These are phyloP conservation scores for Trichoderma guizhouense DNA, from an alignment of 2,329 filamentous ascomycete genomes.

Conservation along the genomic window DNA sequence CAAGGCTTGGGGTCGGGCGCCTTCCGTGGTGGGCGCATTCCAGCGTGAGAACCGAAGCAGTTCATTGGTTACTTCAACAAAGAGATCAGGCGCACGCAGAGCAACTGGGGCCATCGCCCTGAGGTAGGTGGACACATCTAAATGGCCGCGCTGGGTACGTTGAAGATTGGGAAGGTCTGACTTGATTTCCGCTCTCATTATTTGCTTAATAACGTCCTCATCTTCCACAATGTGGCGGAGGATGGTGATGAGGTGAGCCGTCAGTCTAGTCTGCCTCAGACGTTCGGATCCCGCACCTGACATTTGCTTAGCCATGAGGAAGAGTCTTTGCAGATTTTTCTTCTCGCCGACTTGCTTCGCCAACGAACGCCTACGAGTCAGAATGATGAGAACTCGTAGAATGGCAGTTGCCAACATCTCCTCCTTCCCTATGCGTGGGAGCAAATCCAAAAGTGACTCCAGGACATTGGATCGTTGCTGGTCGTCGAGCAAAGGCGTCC, in stretches of 20 bases:
- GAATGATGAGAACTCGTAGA: conserved; percentile 77
- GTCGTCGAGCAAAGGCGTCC: conserved; percentile 52
- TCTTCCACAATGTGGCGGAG: conserved; percentile 93
- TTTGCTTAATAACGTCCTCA: conserved; percentile 81
- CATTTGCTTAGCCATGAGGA: conserved; percentile 93
- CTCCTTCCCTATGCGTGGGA: conserved; percentile 85
- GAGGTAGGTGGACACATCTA: conserved; percentile 71
- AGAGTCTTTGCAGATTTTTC: conserved; percentile 82
- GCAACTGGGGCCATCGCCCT: conserved; percentile 75
- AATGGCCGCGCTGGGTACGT: conserved; percentile 47
- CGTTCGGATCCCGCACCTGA: conserved; percentile 73
- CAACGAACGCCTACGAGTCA: conserved; percentile 74
- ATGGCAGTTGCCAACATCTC: conserved; percentile 79
- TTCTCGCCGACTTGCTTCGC: conserved; percentile 79
- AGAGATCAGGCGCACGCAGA: conserved; percentile 77
- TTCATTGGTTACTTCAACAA: conserved; percentile 84
- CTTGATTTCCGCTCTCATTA: conserved; percentile 87
- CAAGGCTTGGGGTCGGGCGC: conserved; percentile 35
- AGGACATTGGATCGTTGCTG: conserved; percentile 71
- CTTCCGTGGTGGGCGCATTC: conserved; percentile 38
- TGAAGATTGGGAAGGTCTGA: conserved; percentile 63
- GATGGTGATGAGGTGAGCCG: conserved; percentile 72
- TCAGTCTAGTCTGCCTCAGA: conserved; percentile 55
- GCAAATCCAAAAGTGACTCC: conserved; percentile 72
- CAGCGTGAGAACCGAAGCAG: conserved; percentile 71